Conservation (phyloP, 164 flowering plant genomes). For the Berberis vulgaris region DNA sequence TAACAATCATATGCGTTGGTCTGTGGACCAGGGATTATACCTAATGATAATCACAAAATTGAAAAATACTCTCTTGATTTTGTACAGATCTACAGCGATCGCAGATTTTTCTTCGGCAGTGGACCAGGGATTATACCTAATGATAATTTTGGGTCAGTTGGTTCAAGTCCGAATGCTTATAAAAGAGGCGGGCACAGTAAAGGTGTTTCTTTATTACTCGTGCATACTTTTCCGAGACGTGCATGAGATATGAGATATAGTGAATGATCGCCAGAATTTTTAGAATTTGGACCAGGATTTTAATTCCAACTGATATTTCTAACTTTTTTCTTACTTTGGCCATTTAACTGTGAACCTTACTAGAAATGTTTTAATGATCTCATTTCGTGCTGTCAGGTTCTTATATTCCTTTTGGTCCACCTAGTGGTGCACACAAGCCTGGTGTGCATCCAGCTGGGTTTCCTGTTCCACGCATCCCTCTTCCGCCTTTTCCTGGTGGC, state of each 20-base stretch:
- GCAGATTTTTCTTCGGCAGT: constrained; percentile 78
- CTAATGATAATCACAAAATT: constrained; percentile 36
- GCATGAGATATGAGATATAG: too few relatives aligned
- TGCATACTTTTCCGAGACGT: background rate
- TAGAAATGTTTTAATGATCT: background rate
- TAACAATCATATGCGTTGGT: constrained; percentile 18
- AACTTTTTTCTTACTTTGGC: too few relatives aligned
- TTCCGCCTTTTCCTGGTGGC: constrained; percentile 77
- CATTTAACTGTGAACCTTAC: background rate
- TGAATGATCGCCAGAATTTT: too few relatives aligned
- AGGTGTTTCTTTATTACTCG: constrained; percentile 36
- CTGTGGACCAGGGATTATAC: constrained; percentile 67
- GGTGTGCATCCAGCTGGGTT: constrained; percentile 75
- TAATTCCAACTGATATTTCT: too few relatives aligned
- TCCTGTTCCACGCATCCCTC: constrained; percentile 79
- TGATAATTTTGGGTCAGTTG: constrained; percentile 52
- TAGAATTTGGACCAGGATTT: too few relatives aligned
- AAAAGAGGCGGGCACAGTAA: constrained; percentile 67
- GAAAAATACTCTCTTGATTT: background rate
- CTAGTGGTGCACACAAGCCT: constrained; percentile 85
- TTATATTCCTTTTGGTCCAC: constrained; percentile 68
- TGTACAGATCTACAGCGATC: constrained; percentile 78
- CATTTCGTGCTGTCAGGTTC: constrained; percentile 36
- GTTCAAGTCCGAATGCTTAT: constrained; percentile 55
- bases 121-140: constrained; percentile 68